Percentiles rank a stretch among this genome's conserved stretches.
phyloP scores from a whole-genome alignment of 331 rosid species.

The Cydonia oblonga region DNA sequence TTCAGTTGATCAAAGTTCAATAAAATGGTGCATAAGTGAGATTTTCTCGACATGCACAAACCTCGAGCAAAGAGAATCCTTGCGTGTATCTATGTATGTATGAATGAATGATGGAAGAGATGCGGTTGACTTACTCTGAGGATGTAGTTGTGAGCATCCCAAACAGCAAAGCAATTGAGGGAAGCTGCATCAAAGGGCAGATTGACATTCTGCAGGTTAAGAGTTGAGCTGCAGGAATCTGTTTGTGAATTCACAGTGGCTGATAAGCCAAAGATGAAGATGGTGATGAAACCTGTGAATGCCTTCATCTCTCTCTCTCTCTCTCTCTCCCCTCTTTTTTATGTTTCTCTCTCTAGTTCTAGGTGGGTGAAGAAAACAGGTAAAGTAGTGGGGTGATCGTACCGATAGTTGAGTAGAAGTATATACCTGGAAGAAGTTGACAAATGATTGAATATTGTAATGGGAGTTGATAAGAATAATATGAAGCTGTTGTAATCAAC shows the following conservation, averaged over 20 bases:
- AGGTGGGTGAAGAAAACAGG: background rate
- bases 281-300: constrained; percentile 17
- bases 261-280: constrained; percentile 21
- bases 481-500: background rate
- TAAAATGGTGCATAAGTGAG: background rate
- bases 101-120: background rate
- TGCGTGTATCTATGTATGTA: no score
- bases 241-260: constrained; percentile 30
- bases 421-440: constrained; percentile 2
- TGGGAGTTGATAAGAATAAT: background rate
- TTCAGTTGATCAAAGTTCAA: background rate
- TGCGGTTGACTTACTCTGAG: constrained; percentile 47
- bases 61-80: background rate
- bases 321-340: background rate
- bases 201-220: constrained; percentile 22
- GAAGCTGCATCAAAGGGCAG: constrained; percentile 43
- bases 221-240: constrained; percentile 47
- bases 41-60: no score
- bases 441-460: background rate
- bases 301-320: constrained; percentile 22
- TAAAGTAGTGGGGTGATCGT: constrained; percentile 5
- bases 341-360: background rate
- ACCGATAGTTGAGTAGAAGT: background rate
- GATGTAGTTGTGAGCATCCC: constrained; percentile 56
- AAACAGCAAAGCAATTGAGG: constrained; percentile 51